These are phyloP conservation scores for Botrytis pseudocinerea DNA, from an alignment of 2,329 filamentous ascomycete genomes.

Conservation along the genomic window DNA sequence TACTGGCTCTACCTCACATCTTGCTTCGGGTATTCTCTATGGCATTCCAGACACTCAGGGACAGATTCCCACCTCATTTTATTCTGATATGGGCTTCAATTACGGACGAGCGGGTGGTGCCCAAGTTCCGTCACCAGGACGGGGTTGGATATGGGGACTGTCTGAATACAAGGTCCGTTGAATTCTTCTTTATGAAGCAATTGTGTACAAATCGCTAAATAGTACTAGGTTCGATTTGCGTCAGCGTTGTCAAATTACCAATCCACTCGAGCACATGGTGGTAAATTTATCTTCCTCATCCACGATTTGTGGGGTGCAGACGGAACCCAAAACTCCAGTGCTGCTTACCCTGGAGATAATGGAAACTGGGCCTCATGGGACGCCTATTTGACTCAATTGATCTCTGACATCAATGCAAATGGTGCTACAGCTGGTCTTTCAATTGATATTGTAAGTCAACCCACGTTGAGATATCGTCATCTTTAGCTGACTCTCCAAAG, in stretches of 20 bases:
- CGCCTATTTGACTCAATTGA: conserved; percentile 44
- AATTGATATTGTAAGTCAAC: conserved; percentile 8
- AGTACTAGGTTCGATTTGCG: conserved; percentile 42
- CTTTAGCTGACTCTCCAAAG: not conserved
- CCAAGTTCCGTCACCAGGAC: conserved; percentile 40
- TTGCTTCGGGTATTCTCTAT: conserved; percentile 47
- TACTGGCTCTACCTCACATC: conserved; percentile 38
- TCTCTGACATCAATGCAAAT: conserved; percentile 44
- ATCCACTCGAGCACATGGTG: conserved; percentile 46
- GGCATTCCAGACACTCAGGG: conserved; percentile 44
- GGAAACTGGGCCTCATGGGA: conserved; percentile 51
- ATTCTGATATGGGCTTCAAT: conserved; percentile 45
- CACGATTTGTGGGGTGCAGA: conserved; percentile 53
- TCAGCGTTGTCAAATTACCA: conserved; percentile 49
- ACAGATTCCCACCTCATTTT: conserved; percentile 45
- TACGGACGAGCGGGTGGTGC: conserved; percentile 46
- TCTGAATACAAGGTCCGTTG: conserved; percentile 36
- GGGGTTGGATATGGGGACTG: conserved; percentile 45
- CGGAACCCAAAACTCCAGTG: conserved; percentile 43
- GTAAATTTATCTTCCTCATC: conserved; percentile 48
- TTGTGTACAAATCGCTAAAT: not conserved
- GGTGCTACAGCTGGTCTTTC: conserved; percentile 44
- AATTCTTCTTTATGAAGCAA: not conserved
- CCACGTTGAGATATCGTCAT: too few species aligned
- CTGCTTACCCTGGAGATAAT: conserved; percentile 50